Percentiles rank a stretch among this genome's conserved stretches.
These are phyloP conservation scores for Sugiyamaella novakii DNA, from an alignment of 1,139 yeast genomes.

Conservation along the genomic window DNA sequence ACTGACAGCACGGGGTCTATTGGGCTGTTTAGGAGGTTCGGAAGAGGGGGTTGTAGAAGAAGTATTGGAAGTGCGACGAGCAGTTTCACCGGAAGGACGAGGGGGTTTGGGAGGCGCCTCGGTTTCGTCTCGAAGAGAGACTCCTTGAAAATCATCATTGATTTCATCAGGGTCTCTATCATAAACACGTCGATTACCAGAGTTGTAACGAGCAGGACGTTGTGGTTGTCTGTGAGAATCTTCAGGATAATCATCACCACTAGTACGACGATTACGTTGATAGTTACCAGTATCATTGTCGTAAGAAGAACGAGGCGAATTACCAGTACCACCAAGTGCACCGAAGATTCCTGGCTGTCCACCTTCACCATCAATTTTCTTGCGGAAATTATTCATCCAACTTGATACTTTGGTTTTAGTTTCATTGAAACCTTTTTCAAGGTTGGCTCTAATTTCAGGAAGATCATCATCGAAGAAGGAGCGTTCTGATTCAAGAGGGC, in stretches of 20 bases:
- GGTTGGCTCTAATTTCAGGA: constrained; percentile 68
- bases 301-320: constrained; percentile 29
- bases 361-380: constrained; percentile 51
- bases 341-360: constrained; percentile 31
- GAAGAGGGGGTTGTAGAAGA: constrained; percentile 1
- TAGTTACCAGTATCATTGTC: constrained; percentile 25
- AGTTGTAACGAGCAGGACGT: constrained; percentile 15
- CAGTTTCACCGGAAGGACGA: constrained; percentile 18
- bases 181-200: constrained; percentile 27
- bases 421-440: constrained; percentile 79
- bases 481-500: constrained; percentile 32
- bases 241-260: constrained; percentile 24
- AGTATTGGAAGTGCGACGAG: neutral
- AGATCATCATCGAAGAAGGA: constrained; percentile 60
- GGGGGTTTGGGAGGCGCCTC: constrained; percentile 47
- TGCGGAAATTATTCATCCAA: constrained; percentile 78
- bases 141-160: constrained; percentile 59
- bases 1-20: constrained; percentile 30
- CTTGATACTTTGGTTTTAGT: constrained; percentile 76
- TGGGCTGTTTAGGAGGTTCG: constrained; percentile 11
- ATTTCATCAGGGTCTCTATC: constrained; percentile 41
- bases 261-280: constrained; percentile 12
- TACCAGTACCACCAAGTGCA: constrained; percentile 30
- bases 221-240: constrained; percentile 1
- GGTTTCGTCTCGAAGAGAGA: constrained; percentile 53